phyloP scores from a whole-genome alignment of 306 rosid genomes.

The Dryas octopetala region DNA sequence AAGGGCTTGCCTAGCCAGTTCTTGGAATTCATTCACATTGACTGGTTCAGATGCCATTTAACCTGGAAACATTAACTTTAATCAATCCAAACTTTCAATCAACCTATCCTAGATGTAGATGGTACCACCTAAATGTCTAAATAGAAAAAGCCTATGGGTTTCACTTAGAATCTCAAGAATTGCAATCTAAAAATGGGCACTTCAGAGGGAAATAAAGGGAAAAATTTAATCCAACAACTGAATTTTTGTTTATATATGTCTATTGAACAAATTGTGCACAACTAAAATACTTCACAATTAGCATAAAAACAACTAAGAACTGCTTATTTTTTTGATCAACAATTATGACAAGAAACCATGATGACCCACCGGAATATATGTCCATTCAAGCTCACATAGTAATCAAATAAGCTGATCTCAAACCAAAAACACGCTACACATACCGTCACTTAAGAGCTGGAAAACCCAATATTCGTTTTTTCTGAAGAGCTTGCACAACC shows the following conservation, averaged over 20 bases:
- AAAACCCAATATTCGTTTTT: neutral
- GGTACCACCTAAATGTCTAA: neutral
- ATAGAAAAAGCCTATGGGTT: neutral
- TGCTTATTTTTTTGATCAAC: neutral
- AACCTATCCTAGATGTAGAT: neutral
- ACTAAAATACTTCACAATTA: neutral
- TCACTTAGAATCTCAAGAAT: neutral
- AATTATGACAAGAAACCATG: neutral
- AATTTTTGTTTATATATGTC: neutral
- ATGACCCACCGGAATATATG: neutral
- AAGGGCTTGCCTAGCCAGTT: constrained; percentile 53
- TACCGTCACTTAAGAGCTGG: neutral
- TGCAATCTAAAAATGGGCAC: neutral
- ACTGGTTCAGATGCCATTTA: constrained; percentile 50
- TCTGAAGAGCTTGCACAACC: neutral
- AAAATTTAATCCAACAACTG: neutral
- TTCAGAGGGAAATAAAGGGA: neutral
- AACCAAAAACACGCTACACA: neutral
- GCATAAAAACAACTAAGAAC: neutral
- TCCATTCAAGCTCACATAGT: neutral
- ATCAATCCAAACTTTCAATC: neutral
- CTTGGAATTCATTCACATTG: constrained; percentile 58
- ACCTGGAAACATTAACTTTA: constrained; percentile 31
- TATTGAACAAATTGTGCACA: no score
- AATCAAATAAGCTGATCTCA: neutral